Conservation (phyloP, 306 rosid genomes). For the Cicer chorassanicum region DNA sequence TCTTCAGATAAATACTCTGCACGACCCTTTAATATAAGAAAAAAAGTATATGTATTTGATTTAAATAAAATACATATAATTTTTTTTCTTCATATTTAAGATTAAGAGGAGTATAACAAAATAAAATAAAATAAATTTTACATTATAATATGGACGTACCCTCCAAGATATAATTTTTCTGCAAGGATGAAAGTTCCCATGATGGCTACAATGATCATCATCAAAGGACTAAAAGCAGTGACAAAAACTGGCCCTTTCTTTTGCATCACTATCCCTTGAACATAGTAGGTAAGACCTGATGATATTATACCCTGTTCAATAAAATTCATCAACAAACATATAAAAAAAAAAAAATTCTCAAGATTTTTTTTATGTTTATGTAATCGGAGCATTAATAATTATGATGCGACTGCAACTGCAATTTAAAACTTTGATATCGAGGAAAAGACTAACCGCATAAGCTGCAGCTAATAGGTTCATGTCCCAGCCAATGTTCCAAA, state of each 20-base stretch:
- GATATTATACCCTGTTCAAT: constrained; percentile 73
- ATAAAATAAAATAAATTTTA: neutral
- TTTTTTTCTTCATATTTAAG: too few species aligned
- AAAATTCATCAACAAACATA: neutral
- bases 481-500: constrained; percentile 92
- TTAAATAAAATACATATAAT: too few species aligned
- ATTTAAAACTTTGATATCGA: neutral
- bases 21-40: too few species aligned
- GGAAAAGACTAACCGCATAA: constrained; percentile 65
- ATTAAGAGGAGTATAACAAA: too few species aligned
- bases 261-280: constrained; percentile 86
- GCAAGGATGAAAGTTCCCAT: constrained; percentile 90
- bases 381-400: neutral
- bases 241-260: constrained; percentile 94
- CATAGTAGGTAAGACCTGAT: constrained; percentile 68
- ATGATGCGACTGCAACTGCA: neutral
- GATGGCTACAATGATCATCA: constrained; percentile 88
- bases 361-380: too few species aligned
- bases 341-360: neutral
- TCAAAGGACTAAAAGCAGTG: constrained; percentile 92
- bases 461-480: constrained; percentile 90
- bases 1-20: neutral
- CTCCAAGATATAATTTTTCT: constrained; percentile 81
- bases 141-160: constrained; percentile 47
- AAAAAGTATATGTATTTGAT: too few species aligned